Evolutionary conservation across 495 filamentous ascomycete genomes (phyloP), one percentile per base, ranked within the genome.

Genomic region (Aspergillus coremiiformis): DNA sequence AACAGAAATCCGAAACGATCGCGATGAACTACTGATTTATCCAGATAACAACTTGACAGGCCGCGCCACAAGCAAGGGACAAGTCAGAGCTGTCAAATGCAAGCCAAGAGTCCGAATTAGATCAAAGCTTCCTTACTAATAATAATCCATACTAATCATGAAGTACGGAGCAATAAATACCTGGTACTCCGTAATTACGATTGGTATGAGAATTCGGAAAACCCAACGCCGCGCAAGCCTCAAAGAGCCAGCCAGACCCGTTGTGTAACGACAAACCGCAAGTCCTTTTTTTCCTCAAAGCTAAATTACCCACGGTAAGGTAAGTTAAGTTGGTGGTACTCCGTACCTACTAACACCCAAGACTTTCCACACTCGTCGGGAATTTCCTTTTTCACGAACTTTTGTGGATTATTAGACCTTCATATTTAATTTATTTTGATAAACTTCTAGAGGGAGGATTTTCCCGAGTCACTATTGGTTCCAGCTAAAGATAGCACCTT

Each of bases 1-100:
- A 47, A 47, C 33, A 17, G 19, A 21, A 33, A 47, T 47, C 44
- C 44, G 44, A 47, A 47, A 47, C 44, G 35, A 47, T 35, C 44
- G 23, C 32, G 44, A 47, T 35, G 29, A 35, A 47, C 44, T n/a
- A 21, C n/a, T n/a, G 20, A 43, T n/a, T 29, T 45, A 47, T n/a
- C n/a, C 32, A 23, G 44, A 47, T 47, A 47, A 47, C 53, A 45
- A n/a, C n/a, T 44, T 53, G 33, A 47, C 51, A 47, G 33, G 19
- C 41, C 33, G 33, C 33, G 48, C 44, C 48, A 48, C 49, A 47
- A 15, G 54, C 54, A 57, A 57, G 54, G 54, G 54, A 42, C 29
- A 30, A 10, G 32, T 21, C 45, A 47, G 54, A 57, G 54, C 54
- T 57, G 54, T 57, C 54, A 57, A 37, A 53, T 39, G 22, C 21